Evolutionary conservation across 2,329 filamentous ascomycete species (phyloP).

Genomic region (Talaromyces sp.): DNA sequence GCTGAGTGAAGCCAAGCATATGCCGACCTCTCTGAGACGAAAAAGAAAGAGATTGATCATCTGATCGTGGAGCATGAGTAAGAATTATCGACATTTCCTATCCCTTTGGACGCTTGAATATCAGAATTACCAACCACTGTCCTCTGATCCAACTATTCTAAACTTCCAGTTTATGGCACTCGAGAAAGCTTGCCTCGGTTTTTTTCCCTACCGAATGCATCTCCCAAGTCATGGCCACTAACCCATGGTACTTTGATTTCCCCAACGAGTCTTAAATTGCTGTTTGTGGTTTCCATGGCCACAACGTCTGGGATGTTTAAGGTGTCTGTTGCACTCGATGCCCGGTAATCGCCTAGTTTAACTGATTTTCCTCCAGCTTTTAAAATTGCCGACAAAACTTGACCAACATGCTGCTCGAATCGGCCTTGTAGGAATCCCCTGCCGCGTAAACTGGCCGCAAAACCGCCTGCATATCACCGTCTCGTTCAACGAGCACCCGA

Average conservation of each 20-base stretch:
- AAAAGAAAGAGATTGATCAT: slow-evolving; percentile 16
- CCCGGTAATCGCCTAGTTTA: no score
- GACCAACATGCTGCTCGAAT: no score
- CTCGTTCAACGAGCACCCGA: slow-evolving; percentile 23
- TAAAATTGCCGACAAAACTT: no score
- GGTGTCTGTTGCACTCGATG: no score
- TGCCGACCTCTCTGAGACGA: slow-evolving; percentile 16
- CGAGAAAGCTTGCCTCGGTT: slow-evolving; percentile 19
- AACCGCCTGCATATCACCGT: slow-evolving; percentile 23
- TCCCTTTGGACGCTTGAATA: neutral
- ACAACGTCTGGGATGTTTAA: no score
- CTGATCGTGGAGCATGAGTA: slow-evolving; percentile 19
- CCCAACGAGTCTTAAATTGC: no score
- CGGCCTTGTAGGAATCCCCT: slow-evolving; percentile 19
- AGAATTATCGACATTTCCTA: neutral
- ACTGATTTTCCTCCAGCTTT: no score
- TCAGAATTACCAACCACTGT: no score
- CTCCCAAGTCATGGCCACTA: no score
- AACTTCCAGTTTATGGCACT: slow-evolving; percentile 20
- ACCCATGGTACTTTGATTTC: no score
- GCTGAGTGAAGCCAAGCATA: slow-evolving; percentile 21
- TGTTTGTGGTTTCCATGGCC: no score
- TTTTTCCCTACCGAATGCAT: no score
- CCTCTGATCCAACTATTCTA: neutral
- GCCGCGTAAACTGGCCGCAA: slow-evolving; percentile 21